A percentile compares a stretch with the other conserved stretches of the same genome.
Evolutionary conservation across 2,329 filamentous ascomycete genomes (phyloP).

Genomic region (Fusarium phyllophilum): DNA sequence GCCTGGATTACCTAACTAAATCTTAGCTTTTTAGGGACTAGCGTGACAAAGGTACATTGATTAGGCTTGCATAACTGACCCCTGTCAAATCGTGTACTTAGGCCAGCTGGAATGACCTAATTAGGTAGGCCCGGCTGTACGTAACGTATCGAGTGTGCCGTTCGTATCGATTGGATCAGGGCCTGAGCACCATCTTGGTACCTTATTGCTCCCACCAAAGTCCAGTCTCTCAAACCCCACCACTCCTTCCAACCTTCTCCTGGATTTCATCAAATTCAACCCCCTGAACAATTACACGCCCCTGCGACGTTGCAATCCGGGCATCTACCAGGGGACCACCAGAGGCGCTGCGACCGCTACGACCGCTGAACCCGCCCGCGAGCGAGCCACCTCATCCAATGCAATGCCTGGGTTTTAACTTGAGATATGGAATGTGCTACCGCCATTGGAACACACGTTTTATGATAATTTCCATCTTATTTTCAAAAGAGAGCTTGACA

Average conservation of each 20-base stretch:
- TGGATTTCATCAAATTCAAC: slow-evolving; percentile 18
- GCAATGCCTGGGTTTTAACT: slow-evolving; percentile 35
- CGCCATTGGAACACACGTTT: slow-evolving; percentile 40
- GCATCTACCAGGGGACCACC: slow-evolving; percentile 20
- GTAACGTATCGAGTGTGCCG: too few relatives aligned
- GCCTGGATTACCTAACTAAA: too few relatives aligned
- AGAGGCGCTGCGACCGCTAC: slow-evolving; percentile 39
- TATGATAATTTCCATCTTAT: slow-evolving; percentile 11
- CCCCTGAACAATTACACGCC: slow-evolving; percentile 24
- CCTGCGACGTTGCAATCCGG: slow-evolving; percentile 7
- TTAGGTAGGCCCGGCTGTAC: too few relatives aligned
- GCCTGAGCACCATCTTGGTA: too few relatives aligned
- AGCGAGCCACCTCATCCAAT: slow-evolving; percentile 44
- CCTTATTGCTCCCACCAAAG: not conserved
- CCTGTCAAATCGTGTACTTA: too few relatives aligned
- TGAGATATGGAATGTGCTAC: slow-evolving; percentile 42
- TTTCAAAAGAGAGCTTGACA: not conserved
- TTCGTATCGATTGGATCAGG: too few relatives aligned
- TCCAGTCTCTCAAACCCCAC: slow-evolving; percentile 10
- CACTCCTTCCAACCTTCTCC: slow-evolving; percentile 24
- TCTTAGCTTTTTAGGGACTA: too few relatives aligned
- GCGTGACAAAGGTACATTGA: too few relatives aligned
- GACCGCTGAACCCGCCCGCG: slow-evolving; percentile 37
- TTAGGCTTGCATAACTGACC: too few relatives aligned
- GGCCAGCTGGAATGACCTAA: too few relatives aligned